phyloP scores from a whole-genome alignment of 148 eudicot species.

The Fagopyrum homotropicum region DNA sequence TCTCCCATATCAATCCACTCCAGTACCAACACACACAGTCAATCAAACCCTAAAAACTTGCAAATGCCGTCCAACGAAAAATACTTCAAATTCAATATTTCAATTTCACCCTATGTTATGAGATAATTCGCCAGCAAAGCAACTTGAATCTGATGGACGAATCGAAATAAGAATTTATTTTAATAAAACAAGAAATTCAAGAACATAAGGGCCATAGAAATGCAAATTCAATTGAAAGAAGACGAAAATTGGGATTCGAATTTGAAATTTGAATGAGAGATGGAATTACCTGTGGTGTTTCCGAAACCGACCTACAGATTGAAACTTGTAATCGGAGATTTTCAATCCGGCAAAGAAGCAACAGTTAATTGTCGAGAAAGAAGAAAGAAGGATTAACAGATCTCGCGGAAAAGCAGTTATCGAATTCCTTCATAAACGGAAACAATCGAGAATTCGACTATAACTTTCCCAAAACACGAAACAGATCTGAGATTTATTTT shows the following conservation, averaged over 20 bases:
- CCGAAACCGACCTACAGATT: not conserved
- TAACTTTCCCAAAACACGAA: not conserved
- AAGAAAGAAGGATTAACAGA: conserved; percentile 13
- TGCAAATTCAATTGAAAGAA: not conserved
- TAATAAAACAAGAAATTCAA: conserved; percentile 7
- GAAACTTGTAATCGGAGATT: not conserved
- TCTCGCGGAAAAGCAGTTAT: conserved; percentile 24
- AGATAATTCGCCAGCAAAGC: not conserved
- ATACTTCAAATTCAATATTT: not conserved
- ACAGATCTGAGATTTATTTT: conserved; percentile 16
- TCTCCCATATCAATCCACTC: conserved; percentile 49
- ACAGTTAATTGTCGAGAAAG: not conserved
- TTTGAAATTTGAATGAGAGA: conserved; percentile 6
- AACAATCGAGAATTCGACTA: not conserved
- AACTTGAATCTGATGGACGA: conserved; percentile 7
- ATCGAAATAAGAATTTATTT: not conserved
- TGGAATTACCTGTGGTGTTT: not conserved
- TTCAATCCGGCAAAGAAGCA: conserved; percentile 8
- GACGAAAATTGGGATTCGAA: not conserved
- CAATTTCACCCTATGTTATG: not conserved
- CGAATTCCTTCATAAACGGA: conserved; percentile 3
- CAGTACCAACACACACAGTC: not conserved
- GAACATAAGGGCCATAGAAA: not conserved
- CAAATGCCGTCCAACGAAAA: not conserved
- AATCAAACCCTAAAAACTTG: not conserved